These are phyloP conservation scores for Eutrema salsugineum DNA, from an alignment of 441 rosid species.

Conservation along the genomic window DNA sequence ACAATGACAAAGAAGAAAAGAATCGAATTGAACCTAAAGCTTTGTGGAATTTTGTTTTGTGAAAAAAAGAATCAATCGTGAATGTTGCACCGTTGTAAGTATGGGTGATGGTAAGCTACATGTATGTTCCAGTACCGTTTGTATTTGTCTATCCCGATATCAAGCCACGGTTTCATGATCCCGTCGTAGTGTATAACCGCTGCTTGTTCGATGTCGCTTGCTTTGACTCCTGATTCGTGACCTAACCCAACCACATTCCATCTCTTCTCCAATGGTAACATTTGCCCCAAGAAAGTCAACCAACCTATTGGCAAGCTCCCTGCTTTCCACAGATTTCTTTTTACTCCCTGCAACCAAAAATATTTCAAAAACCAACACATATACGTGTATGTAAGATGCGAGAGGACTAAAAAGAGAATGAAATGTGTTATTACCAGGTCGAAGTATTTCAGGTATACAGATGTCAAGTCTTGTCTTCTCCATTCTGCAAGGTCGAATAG, in stretches of 20 bases:
- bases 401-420: background rate
- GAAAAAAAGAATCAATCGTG: constrained; percentile 41
- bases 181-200: constrained; percentile 87
- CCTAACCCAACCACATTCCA: constrained; percentile 87
- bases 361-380: background rate
- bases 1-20: constrained; percentile 21
- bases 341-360: constrained; percentile 51
- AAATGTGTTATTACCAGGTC: constrained; percentile 47
- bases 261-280: constrained; percentile 53
- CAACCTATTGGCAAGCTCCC: constrained; percentile 84
- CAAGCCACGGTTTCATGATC: constrained; percentile 87
- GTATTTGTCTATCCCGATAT: constrained; percentile 55
- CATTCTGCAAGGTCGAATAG: constrained; percentile 68
- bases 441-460: constrained; percentile 50
- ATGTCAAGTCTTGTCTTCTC: constrained; percentile 64
- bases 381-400: background rate
- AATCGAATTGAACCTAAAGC: constrained; percentile 25
- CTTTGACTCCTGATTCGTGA: constrained; percentile 44
- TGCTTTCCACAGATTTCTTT: constrained; percentile 57
- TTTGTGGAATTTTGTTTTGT: background rate
- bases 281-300: constrained; percentile 62
- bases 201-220: constrained; percentile 48
- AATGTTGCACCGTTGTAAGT: constrained; percentile 79
- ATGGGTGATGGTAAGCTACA: constrained; percentile 51
- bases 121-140: constrained; percentile 73